These are phyloP conservation scores for Firmiana major DNA, from an alignment of 345 rosid species.

Conservation along the genomic window DNA sequence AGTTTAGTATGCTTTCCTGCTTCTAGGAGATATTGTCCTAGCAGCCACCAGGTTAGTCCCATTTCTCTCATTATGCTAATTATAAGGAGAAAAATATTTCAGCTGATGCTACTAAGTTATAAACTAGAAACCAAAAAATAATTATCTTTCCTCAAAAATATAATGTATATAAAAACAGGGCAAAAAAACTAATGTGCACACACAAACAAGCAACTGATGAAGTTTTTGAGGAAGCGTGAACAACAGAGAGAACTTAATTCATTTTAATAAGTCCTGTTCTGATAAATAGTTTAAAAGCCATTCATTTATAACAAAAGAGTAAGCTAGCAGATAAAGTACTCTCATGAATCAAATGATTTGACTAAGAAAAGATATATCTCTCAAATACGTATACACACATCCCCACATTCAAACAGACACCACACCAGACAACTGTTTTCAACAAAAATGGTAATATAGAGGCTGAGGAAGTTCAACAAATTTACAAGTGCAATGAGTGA, in stretches of 20 bases:
- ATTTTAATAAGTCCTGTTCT: no score
- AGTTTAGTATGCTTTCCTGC: background rate
- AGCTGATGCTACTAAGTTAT: background rate
- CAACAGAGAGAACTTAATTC: background rate
- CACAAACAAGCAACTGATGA: background rate
- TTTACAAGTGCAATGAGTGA: background rate
- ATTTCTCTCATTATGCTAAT: background rate
- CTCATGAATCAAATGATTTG: background rate
- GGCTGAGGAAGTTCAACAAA: background rate
- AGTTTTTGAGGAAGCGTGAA: background rate
- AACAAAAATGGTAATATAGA: background rate
- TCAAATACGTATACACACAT: background rate
- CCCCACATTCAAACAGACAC: background rate
- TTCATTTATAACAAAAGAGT: background rate
- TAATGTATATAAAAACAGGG: background rate
- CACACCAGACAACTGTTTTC: background rate
- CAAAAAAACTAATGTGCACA: background rate
- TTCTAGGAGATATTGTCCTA: background rate
- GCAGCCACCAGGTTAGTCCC: background rate
- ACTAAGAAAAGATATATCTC: background rate
- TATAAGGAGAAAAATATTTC: background rate
- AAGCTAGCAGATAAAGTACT: background rate
- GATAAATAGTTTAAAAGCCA: background rate
- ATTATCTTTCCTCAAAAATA: background rate
- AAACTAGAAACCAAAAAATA: background rate